Evolutionary conservation across 176 grass and related monocot species (phyloP), one percentile per base, ranked within the genome.

Genomic region (Cocos nucifera): DNA sequence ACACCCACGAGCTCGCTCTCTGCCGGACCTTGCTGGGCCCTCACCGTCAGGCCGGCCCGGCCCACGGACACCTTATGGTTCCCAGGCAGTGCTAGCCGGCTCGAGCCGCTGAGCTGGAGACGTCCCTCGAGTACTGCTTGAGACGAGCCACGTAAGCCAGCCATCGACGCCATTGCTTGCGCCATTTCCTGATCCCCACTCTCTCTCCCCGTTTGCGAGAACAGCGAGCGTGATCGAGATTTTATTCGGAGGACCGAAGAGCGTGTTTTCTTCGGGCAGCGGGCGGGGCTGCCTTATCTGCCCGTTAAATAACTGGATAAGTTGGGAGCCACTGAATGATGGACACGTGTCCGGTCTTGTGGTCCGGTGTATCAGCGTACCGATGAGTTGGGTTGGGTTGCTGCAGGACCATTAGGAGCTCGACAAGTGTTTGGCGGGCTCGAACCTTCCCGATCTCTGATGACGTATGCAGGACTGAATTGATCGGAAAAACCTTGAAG

Each of bases 81-180:
- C 6, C 58, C 17, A 4, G 57, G 50, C 17, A 17, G 19, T 17
- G 69, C 48, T 7, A 62, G 19, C 57, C 57, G 25, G 69, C 58
- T 62, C 2, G 69, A 61, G 69, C 69, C 58, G 26, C 69, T 30
- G 48, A 61, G 17, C 69, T 72, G 69, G 20, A 72, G 69, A 50
- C 69, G 62, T 15, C 69, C 69, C 2, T 72, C 69, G 14, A 82
- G 53, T 48, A 90, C 79, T 23, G 72, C 86, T 62, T 74, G 91
- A 15, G 85, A 85, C 15, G 65, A 64, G 25, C 64, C 75, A 8
- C 70, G 54, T 65, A 95, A 63, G 53, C 92, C 92, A 54, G 92
- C 86, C 81, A 88, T 97, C 49, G 92, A 97, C 75, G 92, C 87
- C 87, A 97, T 91, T 49, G 92, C 81, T 20, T 88, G 92, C 61